These are phyloP conservation scores for Colletotrichum euphorbiae DNA, from an alignment of 2,329 filamentous ascomycete species.

Conservation along the genomic window DNA sequence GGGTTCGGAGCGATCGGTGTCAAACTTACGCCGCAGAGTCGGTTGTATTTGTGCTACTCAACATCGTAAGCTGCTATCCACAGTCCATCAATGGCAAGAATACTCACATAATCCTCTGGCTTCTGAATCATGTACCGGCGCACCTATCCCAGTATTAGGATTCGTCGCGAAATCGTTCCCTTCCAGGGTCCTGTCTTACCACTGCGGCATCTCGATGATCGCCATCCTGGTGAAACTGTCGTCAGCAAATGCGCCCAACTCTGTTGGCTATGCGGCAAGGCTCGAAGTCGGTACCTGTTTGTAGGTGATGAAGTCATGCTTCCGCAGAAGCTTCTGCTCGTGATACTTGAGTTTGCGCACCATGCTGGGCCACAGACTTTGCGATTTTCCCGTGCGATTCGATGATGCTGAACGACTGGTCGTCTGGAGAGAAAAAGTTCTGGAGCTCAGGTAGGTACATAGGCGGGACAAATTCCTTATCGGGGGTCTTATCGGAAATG, in stretches of 20 bases:
- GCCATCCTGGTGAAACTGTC: conserved; percentile 26
- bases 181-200: conserved; percentile 12
- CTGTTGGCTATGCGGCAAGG: not conserved
- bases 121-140: conserved; percentile 88
- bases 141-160: conserved; percentile 21
- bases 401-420: conserved; percentile 9
- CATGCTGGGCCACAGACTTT: conserved; percentile 66
- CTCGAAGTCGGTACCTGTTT: conserved; percentile 56
- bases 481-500: conserved; percentile 27
- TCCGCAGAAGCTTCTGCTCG: conserved; percentile 94
- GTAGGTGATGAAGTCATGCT: conserved; percentile 94
- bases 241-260: conserved; percentile 25
- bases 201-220: conserved; percentile 80
- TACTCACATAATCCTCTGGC: conserved; percentile 77
- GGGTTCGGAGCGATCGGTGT: conserved; percentile 2
- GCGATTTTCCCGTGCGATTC: not conserved
- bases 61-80: conserved; percentile 10
- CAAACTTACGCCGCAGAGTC: conserved; percentile 73
- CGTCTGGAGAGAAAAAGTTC: conserved; percentile 25
- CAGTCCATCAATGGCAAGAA: not conserved
- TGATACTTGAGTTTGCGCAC: conserved; percentile 96
- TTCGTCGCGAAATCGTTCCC: not conserved
- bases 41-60: conserved; percentile 65
- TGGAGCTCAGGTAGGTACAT: too few species aligned
- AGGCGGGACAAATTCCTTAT: conserved; percentile 39